phyloP scores from a whole-genome alignment of 2,329 filamentous ascomycete species.

The Botryotinia narcissicola region DNA sequence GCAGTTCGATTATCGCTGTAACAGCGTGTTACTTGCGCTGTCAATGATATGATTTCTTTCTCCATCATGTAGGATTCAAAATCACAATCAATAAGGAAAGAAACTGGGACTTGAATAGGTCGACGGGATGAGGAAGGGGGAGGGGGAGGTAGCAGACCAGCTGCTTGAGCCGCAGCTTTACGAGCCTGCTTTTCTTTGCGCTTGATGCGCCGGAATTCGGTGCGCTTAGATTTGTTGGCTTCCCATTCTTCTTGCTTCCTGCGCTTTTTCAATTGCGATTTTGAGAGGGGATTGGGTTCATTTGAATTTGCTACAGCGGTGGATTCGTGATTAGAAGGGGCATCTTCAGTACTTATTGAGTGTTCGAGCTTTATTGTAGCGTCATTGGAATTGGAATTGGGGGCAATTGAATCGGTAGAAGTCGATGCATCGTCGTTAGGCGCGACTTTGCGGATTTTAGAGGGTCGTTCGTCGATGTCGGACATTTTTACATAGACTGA shows the following conservation, averaged over 20 bases:
- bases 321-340: not conserved
- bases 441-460: conserved; percentile 19
- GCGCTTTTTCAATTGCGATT: conserved; percentile 81
- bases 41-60: conserved; percentile 79
- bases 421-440: not conserved
- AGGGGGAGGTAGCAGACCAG: conserved; percentile 29
- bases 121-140: conserved; percentile 19
- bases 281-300: conserved; percentile 56
- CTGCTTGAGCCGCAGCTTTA: conserved; percentile 47
- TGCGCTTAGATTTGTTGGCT: conserved; percentile 60
- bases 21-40: conserved; percentile 77
- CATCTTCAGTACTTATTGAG: not conserved
- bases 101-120: conserved; percentile 64
- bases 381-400: not conserved
- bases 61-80: conserved; percentile 90
- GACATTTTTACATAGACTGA: conserved; percentile 12
- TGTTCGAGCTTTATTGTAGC: not conserved
- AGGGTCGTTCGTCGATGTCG: conserved; percentile 19
- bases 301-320: not conserved
- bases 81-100: conserved; percentile 84
- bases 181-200: conserved; percentile 50
- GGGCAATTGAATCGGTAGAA: not conserved
- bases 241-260: conserved; percentile 74
- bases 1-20: conserved; percentile 84
- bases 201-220: conserved; percentile 51